Conservation (phyloP, 805 yeast species). For the Kregervanrija fluxuum region DNA sequence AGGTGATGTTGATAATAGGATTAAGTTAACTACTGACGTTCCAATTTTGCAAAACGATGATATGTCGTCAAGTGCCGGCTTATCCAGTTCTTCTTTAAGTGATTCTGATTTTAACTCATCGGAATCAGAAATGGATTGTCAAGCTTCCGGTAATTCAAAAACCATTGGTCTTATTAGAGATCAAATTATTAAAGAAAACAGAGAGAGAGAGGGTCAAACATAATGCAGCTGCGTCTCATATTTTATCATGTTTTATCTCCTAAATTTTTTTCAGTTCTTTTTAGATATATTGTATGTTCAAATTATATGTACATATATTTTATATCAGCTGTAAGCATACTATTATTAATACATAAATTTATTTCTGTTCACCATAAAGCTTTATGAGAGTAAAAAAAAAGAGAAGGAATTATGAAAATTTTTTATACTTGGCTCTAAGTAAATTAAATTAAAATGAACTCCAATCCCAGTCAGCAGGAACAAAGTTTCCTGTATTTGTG, state of each 20-base stretch:
- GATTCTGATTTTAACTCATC: slow-evolving; percentile 15
- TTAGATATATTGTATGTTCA: neutral
- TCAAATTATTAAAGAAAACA: slow-evolving; percentile 24
- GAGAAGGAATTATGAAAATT: neutral
- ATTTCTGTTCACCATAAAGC: neutral
- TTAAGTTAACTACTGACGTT: slow-evolving; percentile 39
- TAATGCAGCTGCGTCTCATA: neutral
- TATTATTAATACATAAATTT: neutral
- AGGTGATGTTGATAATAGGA: slow-evolving; percentile 8
- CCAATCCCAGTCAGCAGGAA: slow-evolving; percentile 36
- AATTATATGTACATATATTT: no score
- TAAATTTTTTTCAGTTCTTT: neutral
- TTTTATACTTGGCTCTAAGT: neutral
- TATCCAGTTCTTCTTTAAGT: slow-evolving; percentile 23
- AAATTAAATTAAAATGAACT: slow-evolving; percentile 25
- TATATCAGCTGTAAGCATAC: neutral
- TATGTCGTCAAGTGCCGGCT: slow-evolving; percentile 24
- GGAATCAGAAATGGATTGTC: slow-evolving; percentile 8
- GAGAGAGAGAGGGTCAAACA: slow-evolving; percentile 16
- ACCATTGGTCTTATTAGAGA: slow-evolving; percentile 19
- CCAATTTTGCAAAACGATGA: slow-evolving; percentile 48
- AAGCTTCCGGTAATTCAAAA: neutral
- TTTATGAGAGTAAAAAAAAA: neutral
- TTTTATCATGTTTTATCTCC: neutral
- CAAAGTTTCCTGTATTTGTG: slow-evolving; percentile 8